Conservation (phyloP, 1,139 yeast genomes). For the Pichia cactophila region DNA sequence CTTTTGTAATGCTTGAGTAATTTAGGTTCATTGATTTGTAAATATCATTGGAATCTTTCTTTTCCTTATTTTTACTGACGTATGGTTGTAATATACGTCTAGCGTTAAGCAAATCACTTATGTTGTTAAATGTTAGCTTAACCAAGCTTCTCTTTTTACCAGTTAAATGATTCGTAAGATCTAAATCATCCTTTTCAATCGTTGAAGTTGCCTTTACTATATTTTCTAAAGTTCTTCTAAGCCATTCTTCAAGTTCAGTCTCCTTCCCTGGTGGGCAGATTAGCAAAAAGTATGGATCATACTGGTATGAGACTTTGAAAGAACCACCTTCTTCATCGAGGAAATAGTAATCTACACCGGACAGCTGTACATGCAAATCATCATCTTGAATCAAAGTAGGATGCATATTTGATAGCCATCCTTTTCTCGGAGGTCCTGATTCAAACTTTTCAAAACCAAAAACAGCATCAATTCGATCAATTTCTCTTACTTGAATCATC, state of each 20-base stretch:
- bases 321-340: conserved; percentile 97
- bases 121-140: conserved; percentile 67
- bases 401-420: conserved; percentile 91
- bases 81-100: conserved; percentile 64
- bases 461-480: conserved; percentile 58
- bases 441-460: conserved; percentile 85
- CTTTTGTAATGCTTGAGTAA: conserved; percentile 26
- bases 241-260: conserved; percentile 79
- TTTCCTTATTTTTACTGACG: conserved; percentile 57
- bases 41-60: conserved; percentile 60
- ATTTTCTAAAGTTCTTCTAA: conserved; percentile 60
- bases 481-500: conserved; percentile 42
- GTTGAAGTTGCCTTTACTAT: conserved; percentile 50
- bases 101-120: conserved; percentile 66
- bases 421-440: conserved; percentile 62
- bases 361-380: conserved; percentile 51
- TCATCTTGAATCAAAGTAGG: conserved; percentile 49
- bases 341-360: conserved; percentile 93
- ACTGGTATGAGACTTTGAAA: conserved; percentile 76
- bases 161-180: conserved; percentile 75
- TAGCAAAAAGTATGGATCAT: conserved; percentile 85
- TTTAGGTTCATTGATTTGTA: conserved; percentile 50
- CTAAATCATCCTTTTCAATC: conserved; percentile 67
- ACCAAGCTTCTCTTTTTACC: conserved; percentile 65
- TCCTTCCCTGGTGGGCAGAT: conserved; percentile 60